Conservation (phyloP, 1,284 basidiomycete genomes). For the Cystobasidium pallidum region DNA sequence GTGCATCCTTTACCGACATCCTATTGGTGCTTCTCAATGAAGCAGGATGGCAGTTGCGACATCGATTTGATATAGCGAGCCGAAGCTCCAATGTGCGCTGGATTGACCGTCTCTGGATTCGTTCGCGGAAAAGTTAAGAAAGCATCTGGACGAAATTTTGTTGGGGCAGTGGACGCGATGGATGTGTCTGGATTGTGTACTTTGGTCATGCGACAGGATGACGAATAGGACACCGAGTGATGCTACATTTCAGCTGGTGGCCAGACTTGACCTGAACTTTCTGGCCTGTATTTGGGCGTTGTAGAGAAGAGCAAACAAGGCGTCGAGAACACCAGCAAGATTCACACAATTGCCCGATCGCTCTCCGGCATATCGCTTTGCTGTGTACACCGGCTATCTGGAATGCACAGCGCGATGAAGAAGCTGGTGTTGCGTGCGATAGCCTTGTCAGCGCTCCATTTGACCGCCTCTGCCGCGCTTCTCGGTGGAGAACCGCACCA, state of each 20-base stretch:
- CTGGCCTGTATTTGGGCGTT: too few species aligned
- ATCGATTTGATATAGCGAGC: background rate
- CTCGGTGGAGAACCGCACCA: conserved; percentile 10
- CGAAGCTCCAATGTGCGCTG: conserved; percentile 26
- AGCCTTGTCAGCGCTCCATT: background rate
- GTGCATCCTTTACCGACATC: conserved; percentile 18
- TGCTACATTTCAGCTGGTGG: too few species aligned
- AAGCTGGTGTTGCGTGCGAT: background rate
- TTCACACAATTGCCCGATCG: too few species aligned
- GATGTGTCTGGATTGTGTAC: too few species aligned
- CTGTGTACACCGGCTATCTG: background rate
- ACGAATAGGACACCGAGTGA: too few species aligned
- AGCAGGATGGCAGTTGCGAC: conserved; percentile 31
- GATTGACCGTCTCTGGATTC: conserved; percentile 8
- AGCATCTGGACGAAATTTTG: background rate
- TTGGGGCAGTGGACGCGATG: background rate
- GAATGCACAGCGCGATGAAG: background rate
- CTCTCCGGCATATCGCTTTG: too few species aligned
- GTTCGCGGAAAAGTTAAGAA: background rate
- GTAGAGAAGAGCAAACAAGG: too few species aligned
- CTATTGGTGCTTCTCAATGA: background rate
- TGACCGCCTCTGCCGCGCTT: background rate
- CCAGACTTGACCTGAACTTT: too few species aligned
- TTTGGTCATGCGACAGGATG: too few species aligned
- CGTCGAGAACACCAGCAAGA: too few species aligned